phyloP scores from a whole-genome alignment of 1,139 yeast genomes.

The Yamadazyma membranifaciens region DNA sequence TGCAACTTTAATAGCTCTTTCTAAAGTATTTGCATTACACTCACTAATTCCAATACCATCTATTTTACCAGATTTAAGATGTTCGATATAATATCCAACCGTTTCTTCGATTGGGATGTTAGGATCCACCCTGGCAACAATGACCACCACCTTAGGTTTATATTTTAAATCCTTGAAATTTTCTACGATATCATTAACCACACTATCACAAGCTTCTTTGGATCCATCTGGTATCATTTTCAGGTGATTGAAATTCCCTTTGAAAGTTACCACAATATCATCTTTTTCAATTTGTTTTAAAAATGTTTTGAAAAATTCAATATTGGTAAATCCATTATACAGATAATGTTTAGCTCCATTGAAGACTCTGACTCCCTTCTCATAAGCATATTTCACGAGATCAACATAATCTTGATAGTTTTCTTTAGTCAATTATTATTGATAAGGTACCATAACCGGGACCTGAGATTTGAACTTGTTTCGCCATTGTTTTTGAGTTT shows the following conservation, averaged over 20 bases:
- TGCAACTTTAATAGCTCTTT: conserved; percentile 43
- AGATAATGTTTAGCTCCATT: conserved; percentile 75
- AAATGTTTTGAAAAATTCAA: conserved; percentile 38
- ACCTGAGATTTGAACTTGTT: conserved; percentile 20
- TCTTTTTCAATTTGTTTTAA: conserved; percentile 18
- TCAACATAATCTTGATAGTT: conserved; percentile 46
- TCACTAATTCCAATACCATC: conserved; percentile 72
- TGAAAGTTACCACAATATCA: conserved; percentile 58
- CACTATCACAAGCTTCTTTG: conserved; percentile 40
- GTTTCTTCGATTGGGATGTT: conserved; percentile 47
- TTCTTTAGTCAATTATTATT: conserved; percentile 50
- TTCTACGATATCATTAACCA: conserved; percentile 50
- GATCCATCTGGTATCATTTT: conserved; percentile 48
- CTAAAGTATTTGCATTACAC: conserved; percentile 56
- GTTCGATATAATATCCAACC: conserved; percentile 46
- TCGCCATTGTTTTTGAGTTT: too few relatives aligned
- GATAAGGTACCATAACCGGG: conserved; percentile 64
- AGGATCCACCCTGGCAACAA: conserved; percentile 65
- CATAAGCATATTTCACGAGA: conserved; percentile 42
- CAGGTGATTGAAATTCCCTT: conserved; percentile 50
- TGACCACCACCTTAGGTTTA: conserved; percentile 53
- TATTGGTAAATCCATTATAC: conserved; percentile 51
- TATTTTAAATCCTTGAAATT: conserved; percentile 34
- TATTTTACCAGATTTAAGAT: conserved; percentile 51
- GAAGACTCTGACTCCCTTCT: conserved; percentile 42